Conservation (phyloP, 1,139 yeast species). For the Yamadazyma aaseri region DNA sequence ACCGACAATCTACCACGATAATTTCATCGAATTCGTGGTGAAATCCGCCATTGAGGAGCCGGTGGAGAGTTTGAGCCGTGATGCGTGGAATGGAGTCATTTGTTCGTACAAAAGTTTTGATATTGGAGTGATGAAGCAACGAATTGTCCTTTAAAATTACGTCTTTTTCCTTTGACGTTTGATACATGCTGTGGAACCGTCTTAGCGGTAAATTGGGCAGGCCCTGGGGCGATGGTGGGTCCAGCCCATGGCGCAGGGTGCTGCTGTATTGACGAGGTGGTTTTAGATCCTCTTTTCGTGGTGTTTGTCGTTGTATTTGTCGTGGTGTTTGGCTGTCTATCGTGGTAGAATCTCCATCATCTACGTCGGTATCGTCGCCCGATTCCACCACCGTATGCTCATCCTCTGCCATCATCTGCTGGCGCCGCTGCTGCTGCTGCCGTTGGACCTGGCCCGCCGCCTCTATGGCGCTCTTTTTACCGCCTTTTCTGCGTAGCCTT, state of each 20-base stretch:
- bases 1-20: slow-evolving; percentile 80
- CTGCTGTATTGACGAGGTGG: neutral
- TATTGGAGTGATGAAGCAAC: slow-evolving; percentile 36
- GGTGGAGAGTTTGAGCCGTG: slow-evolving; percentile 59
- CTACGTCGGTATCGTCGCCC: neutral
- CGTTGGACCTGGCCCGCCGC: too few species aligned
- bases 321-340: neutral
- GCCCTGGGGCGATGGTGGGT: neutral
- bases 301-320: neutral
- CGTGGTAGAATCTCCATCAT: neutral
- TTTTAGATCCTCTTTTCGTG: neutral
- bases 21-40: slow-evolving; percentile 56
- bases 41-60: slow-evolving; percentile 59
- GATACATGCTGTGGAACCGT: slow-evolving; percentile 68
- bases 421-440: neutral
- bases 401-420: neutral
- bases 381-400: neutral
- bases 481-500: slow-evolving; percentile 13
- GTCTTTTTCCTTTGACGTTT: slow-evolving; percentile 40
- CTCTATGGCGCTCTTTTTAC: too few species aligned
- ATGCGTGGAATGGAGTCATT: slow-evolving; percentile 79
- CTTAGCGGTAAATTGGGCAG: slow-evolving; percentile 27
- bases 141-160: slow-evolving; percentile 34
- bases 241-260: too few species aligned
- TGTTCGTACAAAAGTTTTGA: slow-evolving; percentile 42